phyloP scores from a whole-genome alignment of 352 stramenopile species.

The Phytopythium sindhum region DNA sequence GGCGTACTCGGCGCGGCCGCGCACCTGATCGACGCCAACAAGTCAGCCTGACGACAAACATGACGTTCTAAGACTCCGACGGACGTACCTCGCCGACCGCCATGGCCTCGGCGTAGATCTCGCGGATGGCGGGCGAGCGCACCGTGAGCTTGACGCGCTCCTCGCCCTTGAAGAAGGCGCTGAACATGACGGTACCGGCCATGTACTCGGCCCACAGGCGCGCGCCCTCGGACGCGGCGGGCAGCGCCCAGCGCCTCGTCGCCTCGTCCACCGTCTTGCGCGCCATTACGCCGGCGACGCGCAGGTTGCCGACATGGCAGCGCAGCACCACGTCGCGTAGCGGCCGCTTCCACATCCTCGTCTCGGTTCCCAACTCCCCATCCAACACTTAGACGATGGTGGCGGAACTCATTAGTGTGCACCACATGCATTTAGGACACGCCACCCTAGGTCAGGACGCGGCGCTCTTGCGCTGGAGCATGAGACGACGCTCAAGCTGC shows the following conservation, averaged over 20 bases:
- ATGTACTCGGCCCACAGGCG: slow-evolving; percentile 88
- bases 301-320: slow-evolving; percentile 77
- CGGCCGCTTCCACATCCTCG: slow-evolving; percentile 42
- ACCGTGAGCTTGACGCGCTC: slow-evolving; percentile 80
- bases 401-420: neutral
- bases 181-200: slow-evolving; percentile 80
- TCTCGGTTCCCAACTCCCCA: neutral
- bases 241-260: slow-evolving; percentile 53
- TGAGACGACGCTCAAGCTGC: slow-evolving; percentile 35
- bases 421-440: neutral
- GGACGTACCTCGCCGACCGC: slow-evolving; percentile 64
- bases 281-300: slow-evolving; percentile 73
- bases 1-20: slow-evolving; percentile 52
- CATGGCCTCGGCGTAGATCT: slow-evolving; percentile 78
- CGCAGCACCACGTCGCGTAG: slow-evolving; percentile 69
- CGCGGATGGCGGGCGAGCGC: slow-evolving; percentile 56
- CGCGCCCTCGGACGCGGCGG: slow-evolving; percentile 32
- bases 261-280: slow-evolving; percentile 52
- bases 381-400: neutral
- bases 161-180: slow-evolving; percentile 85
- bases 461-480: slow-evolving; percentile 51
- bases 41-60: neutral
- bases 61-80: neutral
- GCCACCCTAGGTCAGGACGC: slow-evolving; percentile 18
- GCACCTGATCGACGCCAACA: slow-evolving; percentile 29